Evolutionary conservation across 1,139 yeast species (phyloP).

Genomic region (Protomyces lactucae-debilis): DNA sequence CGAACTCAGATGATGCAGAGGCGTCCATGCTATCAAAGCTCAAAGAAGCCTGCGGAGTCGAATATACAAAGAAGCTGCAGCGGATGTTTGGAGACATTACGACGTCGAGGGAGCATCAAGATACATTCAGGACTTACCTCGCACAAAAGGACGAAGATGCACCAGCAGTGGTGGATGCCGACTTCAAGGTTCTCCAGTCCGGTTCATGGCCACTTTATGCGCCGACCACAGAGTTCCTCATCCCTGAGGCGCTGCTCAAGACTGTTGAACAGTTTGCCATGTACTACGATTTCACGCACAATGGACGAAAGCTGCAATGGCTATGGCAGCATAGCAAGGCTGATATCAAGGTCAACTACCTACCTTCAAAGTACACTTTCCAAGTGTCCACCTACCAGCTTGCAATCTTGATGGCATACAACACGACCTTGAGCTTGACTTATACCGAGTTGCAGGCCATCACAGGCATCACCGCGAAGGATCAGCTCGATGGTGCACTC

Average conservation of each 20-base stretch:
- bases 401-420: constrained; percentile 76
- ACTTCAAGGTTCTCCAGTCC: constrained; percentile 75
- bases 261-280: constrained; percentile 65
- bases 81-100: constrained; percentile 96
- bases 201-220: constrained; percentile 80
- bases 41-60: constrained; percentile 86
- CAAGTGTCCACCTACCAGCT: constrained; percentile 82
- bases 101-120: constrained; percentile 73
- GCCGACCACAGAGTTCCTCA: constrained; percentile 49
- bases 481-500: constrained; percentile 67
- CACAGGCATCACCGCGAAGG: constrained; percentile 59
- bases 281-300: constrained; percentile 69
- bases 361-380: constrained; percentile 71
- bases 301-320: constrained; percentile 90
- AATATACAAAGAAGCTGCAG: constrained; percentile 88
- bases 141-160: constrained; percentile 38
- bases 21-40: constrained; percentile 78
- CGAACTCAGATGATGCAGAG: constrained; percentile 80
- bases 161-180: constrained; percentile 49
- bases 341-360: constrained; percentile 82
- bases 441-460: constrained; percentile 57
- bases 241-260: constrained; percentile 59
- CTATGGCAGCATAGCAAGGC: constrained; percentile 93
- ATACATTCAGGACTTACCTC: constrained; percentile 52
- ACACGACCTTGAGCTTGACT: constrained; percentile 57